Conservation (phyloP, 352 stramenopile species). For the Pythium coloratum region DNA sequence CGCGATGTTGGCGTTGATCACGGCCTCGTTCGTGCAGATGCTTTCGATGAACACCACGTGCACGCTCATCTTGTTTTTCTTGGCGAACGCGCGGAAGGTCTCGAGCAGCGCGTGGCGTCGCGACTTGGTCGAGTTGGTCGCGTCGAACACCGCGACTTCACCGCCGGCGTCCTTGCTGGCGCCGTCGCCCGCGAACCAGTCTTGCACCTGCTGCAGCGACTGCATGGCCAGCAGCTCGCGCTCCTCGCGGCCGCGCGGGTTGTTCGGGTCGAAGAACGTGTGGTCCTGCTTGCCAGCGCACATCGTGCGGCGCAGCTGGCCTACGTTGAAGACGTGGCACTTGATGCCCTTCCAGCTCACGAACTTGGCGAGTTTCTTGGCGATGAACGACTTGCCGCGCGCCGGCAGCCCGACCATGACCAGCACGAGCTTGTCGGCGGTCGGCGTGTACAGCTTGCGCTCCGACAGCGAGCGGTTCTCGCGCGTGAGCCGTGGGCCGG, state of each 20-base stretch:
- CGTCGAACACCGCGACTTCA: slow-evolving; percentile 90
- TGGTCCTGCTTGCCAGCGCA: slow-evolving; percentile 74
- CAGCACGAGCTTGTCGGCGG: slow-evolving; percentile 93
- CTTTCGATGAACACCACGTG: slow-evolving; percentile 93
- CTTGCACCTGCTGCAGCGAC: slow-evolving; percentile 62
- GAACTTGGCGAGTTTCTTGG: slow-evolving; percentile 88
- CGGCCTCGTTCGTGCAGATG: slow-evolving; percentile 91
- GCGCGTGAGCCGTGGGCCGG: slow-evolving; percentile 10
- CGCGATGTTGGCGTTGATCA: slow-evolving; percentile 84
- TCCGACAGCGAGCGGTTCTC: slow-evolving; percentile 53
- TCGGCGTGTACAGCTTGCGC: slow-evolving; percentile 76
- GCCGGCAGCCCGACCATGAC: slow-evolving; percentile 95
- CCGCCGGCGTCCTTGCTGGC: slow-evolving; percentile 39
- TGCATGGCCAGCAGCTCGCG: slow-evolving; percentile 84
- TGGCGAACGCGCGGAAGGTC: slow-evolving; percentile 59
- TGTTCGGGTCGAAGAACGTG: slow-evolving; percentile 93
- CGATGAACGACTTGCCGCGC: slow-evolving; percentile 96
- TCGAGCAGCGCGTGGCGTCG: slow-evolving; percentile 56
- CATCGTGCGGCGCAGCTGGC: slow-evolving; percentile 89
- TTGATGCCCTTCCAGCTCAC: slow-evolving; percentile 80
- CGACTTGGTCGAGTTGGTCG: slow-evolving; percentile 86
- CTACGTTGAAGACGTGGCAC: slow-evolving; percentile 93
- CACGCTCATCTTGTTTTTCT: slow-evolving; percentile 65
- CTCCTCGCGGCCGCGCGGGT: slow-evolving; percentile 68
- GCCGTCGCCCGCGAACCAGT: slow-evolving; percentile 49